Percentiles rank a stretch among this genome's conserved stretches.
These are phyloP conservation scores for Rhododendron ferrugineum DNA, from an alignment of 148 eudicot species.

Conservation along the genomic window DNA sequence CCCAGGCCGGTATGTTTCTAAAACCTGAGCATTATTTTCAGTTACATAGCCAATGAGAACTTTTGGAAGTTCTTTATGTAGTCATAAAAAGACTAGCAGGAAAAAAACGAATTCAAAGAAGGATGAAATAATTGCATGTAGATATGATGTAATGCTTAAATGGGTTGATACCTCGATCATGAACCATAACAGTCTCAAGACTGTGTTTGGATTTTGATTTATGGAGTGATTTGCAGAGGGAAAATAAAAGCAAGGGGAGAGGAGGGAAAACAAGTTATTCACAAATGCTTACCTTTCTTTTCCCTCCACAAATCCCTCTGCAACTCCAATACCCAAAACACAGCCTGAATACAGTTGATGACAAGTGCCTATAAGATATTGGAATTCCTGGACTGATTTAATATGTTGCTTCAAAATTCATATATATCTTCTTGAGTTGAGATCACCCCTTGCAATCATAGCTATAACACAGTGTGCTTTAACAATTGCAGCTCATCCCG, in stretches of 20 bases:
- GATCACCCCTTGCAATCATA: not conserved
- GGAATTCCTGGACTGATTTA: not conserved
- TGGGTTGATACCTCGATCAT: not conserved
- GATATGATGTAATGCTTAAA: not conserved
- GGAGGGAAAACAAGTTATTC: not conserved
- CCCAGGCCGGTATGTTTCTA: conserved; percentile 32
- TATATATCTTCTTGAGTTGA: not conserved
- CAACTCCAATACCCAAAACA: not conserved
- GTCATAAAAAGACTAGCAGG: not conserved
- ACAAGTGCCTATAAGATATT: not conserved
- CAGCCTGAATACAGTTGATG: not conserved
- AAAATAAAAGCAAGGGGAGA: not conserved
- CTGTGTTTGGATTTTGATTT: not conserved
- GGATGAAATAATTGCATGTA: not conserved
- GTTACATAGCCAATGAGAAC: not conserved
- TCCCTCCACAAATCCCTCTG: not conserved
- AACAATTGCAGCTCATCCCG: conserved; percentile 34
- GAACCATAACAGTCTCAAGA: not conserved
- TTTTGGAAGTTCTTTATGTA: not conserved
- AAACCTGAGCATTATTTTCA: not conserved
- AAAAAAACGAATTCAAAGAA: not conserved
- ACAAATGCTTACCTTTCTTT: not conserved
- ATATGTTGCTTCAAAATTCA: not conserved
- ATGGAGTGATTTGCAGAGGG: not conserved
- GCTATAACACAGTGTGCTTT: not conserved